Evolutionary conservation across 257 asterid species (phyloP).

Genomic region (Gentiana straminea): DNA sequence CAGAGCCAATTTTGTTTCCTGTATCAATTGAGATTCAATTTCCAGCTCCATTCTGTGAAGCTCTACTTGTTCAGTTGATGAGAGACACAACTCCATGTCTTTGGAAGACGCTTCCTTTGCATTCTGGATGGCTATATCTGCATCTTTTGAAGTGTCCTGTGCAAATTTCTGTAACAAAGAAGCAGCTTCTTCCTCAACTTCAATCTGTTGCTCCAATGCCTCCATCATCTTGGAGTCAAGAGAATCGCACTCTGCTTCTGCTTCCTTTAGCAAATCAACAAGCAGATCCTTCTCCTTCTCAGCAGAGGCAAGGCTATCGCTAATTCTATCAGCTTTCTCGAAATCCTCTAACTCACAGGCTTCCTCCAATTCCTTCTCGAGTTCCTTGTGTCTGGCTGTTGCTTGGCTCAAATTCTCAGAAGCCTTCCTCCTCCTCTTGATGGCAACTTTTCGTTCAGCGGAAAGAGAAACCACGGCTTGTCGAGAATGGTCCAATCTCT

Average conservation of each 20-base stretch:
- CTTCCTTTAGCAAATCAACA: slow-evolving; percentile 16
- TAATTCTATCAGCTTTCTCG: slow-evolving; percentile 35
- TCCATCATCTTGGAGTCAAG: slow-evolving; percentile 27
- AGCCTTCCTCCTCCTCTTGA: slow-evolving; percentile 30
- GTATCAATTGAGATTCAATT: slow-evolving; percentile 28
- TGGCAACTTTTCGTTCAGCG: slow-evolving; percentile 23
- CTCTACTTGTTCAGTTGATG: slow-evolving; percentile 26
- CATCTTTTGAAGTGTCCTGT: slow-evolving; percentile 29
- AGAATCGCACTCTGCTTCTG: slow-evolving; percentile 24
- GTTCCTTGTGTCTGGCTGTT: slow-evolving; percentile 18
- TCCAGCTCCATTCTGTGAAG: slow-evolving; percentile 26
- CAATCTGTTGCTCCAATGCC: slow-evolving; percentile 25
- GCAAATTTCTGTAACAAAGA: slow-evolving; percentile 26
- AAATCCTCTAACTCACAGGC: slow-evolving; percentile 44
- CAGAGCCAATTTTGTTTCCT: slow-evolving; percentile 19
- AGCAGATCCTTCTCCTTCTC: slow-evolving; percentile 27
- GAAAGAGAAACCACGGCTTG: slow-evolving; percentile 21
- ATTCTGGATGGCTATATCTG: slow-evolving; percentile 23
- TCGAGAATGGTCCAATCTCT: slow-evolving; percentile 20
- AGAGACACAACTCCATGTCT: slow-evolving; percentile 24
- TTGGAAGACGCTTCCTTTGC: slow-evolving; percentile 25
- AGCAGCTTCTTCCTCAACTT: slow-evolving; percentile 33
- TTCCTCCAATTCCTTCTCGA: slow-evolving; percentile 33
- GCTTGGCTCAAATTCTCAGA: slow-evolving; percentile 21
- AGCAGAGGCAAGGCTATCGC: slow-evolving; percentile 28